Conservation (phyloP, 495 filamentous ascomycete species). For the Usnea hakonensis region DNA sequence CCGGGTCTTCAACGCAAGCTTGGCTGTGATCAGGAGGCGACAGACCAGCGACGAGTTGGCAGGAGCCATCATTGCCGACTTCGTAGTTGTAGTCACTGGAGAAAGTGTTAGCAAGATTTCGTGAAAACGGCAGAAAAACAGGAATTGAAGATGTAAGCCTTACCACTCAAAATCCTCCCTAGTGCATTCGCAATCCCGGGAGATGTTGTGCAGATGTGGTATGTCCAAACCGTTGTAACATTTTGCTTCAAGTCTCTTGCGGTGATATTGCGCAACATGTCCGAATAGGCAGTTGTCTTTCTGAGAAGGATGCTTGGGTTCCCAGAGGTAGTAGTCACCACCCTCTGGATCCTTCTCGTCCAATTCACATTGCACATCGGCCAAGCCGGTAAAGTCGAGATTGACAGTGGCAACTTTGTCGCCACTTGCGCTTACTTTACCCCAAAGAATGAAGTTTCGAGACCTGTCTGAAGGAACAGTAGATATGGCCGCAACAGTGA, state of each 20-base stretch:
- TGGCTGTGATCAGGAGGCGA: conserved; percentile 55
- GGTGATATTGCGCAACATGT: conserved; percentile 79
- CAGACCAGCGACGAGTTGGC: conserved; percentile 64
- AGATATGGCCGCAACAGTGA: conserved; percentile 67
- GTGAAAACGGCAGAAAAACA: not conserved
- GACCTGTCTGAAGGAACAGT: conserved; percentile 85
- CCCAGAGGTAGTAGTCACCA: conserved; percentile 72
- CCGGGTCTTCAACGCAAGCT: conserved; percentile 58
- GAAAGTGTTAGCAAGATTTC: conserved; percentile 22
- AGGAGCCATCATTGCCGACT: conserved; percentile 63
- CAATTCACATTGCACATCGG: conserved; percentile 57
- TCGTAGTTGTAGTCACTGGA: conserved; percentile 90
- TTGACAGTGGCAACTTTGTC: conserved; percentile 57
- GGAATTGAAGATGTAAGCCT: conserved; percentile 21
- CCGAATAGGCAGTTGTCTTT: conserved; percentile 83
- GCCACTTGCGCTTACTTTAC: conserved; percentile 39
- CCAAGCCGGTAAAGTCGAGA: conserved; percentile 77
- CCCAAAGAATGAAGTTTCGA: conserved; percentile 87
- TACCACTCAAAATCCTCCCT: conserved; percentile 91
- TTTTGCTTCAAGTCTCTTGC: conserved; percentile 63
- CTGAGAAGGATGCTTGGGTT: conserved; percentile 67
- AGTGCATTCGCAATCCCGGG: conserved; percentile 71
- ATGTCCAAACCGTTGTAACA: conserved; percentile 74
- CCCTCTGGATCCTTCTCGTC: conserved; percentile 52
- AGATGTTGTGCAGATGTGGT: conserved; percentile 57